Base-by-base conservation (phyloP, 768 basidiomycete species). In the Dentipellis sp. region DNA sequence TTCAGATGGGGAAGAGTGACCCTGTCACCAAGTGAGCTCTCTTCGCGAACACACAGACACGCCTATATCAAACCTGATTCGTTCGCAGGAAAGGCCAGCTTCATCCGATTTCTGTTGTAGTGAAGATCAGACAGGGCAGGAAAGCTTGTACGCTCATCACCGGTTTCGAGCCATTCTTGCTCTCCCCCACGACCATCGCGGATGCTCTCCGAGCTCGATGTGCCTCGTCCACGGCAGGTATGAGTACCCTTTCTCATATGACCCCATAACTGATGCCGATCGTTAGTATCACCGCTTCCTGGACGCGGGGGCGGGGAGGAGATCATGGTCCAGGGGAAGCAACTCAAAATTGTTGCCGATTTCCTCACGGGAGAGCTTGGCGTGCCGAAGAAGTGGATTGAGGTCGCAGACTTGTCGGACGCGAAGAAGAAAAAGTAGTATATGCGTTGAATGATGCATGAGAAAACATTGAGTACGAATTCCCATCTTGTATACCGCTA, bases 271-370 rank as follows among this genome's bases (percentile, higher is more conserved):
- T 22, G 16, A 11, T 50, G 17, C 21, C 38, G 21, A 48, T 58
- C 11, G 19, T 29, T 62, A 89, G 88, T 86, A 14, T 78, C 82
- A 0, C 80, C 82, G 1, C 54, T 78, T n/a, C 73, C 72, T 5
- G 84, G 86, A 0, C 85, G 82, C 65, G 63, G 73, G 14, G 71
- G 78, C 1, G 79, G 78, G 1, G 62, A 79, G 53, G 89, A 94
- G 63, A 83, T 97, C 9, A 72, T 88, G 59, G 84, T 95, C 0
- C 94, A 95, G 64, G 94, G 94, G 1, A 88, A 88, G 59, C 92
- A 95, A 63, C 73, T 76, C 17, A 77, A 79, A 60, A 71, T 74
- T 2, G 85, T 92, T 10, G 72, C 76, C 10, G 86, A 88, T 4
- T 78, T 91, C 58, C 67, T 97, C 40, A 66, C 78, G 2, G 75